Base-by-base conservation (phyloP, 371 early-diverging fungal species). In the Mortierella sp. region DNA sequence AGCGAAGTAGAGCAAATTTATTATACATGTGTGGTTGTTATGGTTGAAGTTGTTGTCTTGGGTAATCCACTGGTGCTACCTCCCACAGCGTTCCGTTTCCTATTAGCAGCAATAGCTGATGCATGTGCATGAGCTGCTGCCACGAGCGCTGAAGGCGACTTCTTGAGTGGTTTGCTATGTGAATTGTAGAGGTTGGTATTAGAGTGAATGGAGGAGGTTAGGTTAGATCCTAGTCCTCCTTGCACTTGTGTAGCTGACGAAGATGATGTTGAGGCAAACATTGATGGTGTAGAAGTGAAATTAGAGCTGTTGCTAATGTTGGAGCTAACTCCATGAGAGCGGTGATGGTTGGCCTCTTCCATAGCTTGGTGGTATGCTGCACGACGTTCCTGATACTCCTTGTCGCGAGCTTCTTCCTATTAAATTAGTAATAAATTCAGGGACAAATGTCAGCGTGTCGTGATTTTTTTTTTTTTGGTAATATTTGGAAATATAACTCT, bases 381-480 rank as follows among this genome's bases (percentile, higher is more conserved):
- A 8, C 63, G 67, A 23, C 55, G 63, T 55, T 71, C 68, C 59
- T 76, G 71, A 17, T 67, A 56, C 37, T 71, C 77, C 29, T 60
- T 57, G n/a, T 66, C 53, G 29, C 68, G 71, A 29, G 58, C 67
- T 23, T 76, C 77, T 54, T 76, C 77, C 77, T 76, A 37, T 19
- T 49, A 10, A 9, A 34, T 5, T 49, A 0, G 31, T 10, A 47
- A 34, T 35, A 9, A 9, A 35, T 6, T 35, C 35, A 35, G 35
- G 35, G 47, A 17, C 34, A 17, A 23, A 64, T 40, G 56, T 1
- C 10, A 40, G 8, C 12, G 19, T 12, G 10, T 49, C 56, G 42
- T 19, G 23, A 28, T 60, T 35, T 40, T 58, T 51, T 31, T 26
- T 17, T 0, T 26, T 17, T 19, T 28, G n/a, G 9, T n/a, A 40